Conservation (phyloP, 768 basidiomycete species). For the Mycena maculata region DNA sequence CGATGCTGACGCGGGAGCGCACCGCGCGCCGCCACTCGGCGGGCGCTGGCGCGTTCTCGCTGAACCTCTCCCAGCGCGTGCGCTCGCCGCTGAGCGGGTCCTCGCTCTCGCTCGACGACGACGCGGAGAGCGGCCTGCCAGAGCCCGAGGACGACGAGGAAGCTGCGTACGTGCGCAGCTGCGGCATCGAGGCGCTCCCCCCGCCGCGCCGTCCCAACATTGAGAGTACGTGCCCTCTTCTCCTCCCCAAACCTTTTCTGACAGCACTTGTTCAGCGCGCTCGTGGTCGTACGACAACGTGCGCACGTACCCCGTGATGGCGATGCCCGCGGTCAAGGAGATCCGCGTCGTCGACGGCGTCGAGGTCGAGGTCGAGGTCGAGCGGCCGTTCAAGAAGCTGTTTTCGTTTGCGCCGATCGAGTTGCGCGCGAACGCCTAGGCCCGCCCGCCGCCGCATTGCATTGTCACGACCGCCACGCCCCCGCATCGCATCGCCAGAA, state of each 20-base stretch:
- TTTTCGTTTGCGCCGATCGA: slow-evolving; percentile 65
- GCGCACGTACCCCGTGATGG: slow-evolving; percentile 74
- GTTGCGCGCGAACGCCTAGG: neutral
- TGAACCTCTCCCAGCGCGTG: slow-evolving; percentile 39
- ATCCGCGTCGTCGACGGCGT: slow-evolving; percentile 64
- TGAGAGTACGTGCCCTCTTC: slow-evolving; percentile 59
- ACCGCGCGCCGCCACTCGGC: slow-evolving; percentile 51
- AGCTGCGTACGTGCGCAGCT: slow-evolving; percentile 39
- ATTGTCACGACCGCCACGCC: slow-evolving; percentile 3
- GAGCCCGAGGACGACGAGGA: slow-evolving; percentile 31
- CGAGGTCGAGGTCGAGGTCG: slow-evolving; percentile 64
- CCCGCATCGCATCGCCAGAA: neutral
- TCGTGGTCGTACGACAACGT: slow-evolving; percentile 85
- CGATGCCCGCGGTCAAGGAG: slow-evolving; percentile 66
- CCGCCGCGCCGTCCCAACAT: slow-evolving; percentile 54
- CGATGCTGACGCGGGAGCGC: no score
- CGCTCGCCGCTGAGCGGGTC: slow-evolving; percentile 48
- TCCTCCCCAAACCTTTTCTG: neutral
- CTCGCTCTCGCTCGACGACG: slow-evolving; percentile 35
- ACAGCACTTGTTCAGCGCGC: slow-evolving; percentile 56
- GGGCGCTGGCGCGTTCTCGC: slow-evolving; percentile 41
- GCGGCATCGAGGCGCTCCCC: slow-evolving; percentile 36
- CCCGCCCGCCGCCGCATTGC: neutral
- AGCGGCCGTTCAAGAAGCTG: slow-evolving; percentile 64
- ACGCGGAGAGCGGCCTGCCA: slow-evolving; percentile 39